Conservation (phyloP, 257 asterid genomes). For the Eustoma russellianum region DNA sequence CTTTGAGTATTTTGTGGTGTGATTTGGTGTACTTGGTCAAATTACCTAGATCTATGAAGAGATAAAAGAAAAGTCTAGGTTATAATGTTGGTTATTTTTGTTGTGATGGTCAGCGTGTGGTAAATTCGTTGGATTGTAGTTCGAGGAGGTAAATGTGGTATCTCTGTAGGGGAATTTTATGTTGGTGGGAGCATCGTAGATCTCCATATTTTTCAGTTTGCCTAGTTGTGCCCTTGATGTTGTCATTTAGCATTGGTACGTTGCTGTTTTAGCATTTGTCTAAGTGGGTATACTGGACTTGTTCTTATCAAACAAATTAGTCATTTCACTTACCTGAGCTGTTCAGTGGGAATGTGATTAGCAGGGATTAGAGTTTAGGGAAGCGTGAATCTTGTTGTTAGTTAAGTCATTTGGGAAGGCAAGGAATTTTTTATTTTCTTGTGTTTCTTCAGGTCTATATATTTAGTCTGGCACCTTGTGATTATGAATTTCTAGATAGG, state of each 20-base stretch:
- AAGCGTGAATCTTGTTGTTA: no score
- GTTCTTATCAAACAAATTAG: neutral
- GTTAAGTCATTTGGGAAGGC: no score
- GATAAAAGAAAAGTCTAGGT: neutral
- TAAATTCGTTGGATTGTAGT: neutral
- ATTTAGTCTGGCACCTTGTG: no score
- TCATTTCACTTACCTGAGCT: no score
- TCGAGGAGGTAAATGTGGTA: neutral
- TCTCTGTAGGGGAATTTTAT: neutral
- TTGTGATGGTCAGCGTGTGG: neutral
- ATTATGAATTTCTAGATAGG: neutral
- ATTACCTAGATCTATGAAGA: constrained; percentile 15
- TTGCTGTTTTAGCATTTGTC: neutral
- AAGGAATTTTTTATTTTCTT: no score
- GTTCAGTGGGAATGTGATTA: no score
- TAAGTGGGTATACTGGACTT: neutral
- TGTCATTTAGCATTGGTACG: neutral
- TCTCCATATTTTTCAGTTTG: constrained; percentile 1
- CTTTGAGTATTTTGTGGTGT: neutral
- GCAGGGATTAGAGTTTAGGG: no score
- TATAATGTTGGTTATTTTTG: neutral
- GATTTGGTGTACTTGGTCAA: neutral
- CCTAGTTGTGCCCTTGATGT: neutral
- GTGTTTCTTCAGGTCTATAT: neutral
- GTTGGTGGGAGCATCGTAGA: neutral